Base-by-base conservation (phyloP, 2,329 filamentous ascomycete genomes). In the Aspergillus felis region DNA sequence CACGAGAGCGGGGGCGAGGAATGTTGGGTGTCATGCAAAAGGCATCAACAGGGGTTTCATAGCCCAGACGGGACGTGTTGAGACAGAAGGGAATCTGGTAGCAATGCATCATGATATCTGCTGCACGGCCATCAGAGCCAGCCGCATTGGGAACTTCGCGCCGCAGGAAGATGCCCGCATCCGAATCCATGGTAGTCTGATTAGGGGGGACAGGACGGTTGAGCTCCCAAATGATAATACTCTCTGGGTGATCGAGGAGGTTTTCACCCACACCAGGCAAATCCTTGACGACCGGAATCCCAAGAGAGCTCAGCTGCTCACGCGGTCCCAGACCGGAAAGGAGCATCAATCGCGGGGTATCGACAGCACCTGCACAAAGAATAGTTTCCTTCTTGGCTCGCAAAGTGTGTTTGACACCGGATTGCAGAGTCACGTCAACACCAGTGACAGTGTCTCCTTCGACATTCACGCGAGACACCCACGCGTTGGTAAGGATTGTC, bases 21-120 rank as follows among this genome's bases (percentile, higher is more conserved):
- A 95, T 94, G 79, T 95, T 94, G 68, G 91, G 91, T 17, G 91
- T 94, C 88, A 94, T 94, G 84, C 91, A 94, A 81, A 95, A 95
- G 53, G 90, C 91, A 68, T 92, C 88, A 59, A 87, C 79, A 51
- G 84, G 84, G 44, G 79, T 79, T 67, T 87, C 84, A 73, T 87
- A 96, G 64, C 91, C 91, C 10, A 96, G 82, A 44, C 90, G 87
- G 55, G 83, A 79, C 1, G 91, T 96, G 82, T 96, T 96, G 65
- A 92, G 85, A 61, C 87, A 90, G 78, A 96, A 96, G 54, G 91
- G 91, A 65, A 96, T 95, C 77, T 96, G 92, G 80, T 96, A 96
- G 83, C 91, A 96, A 79, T 96, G 91, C 89, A 94, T 94, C 92
- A 96, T 96, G 68, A 95, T 78, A 70, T 96, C 92, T 62, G 89